Conservation (phyloP, 140 eudicot genomes). For the Erigeron philadelphicus region DNA sequence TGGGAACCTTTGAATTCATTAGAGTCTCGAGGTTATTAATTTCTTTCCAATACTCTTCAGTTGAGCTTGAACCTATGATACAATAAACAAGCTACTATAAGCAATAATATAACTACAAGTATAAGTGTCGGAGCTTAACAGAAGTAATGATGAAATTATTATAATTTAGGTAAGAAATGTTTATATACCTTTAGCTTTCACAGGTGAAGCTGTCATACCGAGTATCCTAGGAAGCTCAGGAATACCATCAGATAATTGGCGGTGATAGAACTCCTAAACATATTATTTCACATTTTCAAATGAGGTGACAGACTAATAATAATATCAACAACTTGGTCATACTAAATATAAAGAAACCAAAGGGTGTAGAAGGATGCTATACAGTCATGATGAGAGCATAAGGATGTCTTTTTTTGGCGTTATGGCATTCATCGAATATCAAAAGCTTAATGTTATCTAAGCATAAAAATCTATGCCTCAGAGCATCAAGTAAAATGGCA, state of each 20-base stretch:
- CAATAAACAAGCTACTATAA: conserved; percentile 8
- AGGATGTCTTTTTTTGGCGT: conserved; percentile 69
- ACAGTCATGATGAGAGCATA: conserved; percentile 85
- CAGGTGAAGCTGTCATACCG: conserved; percentile 95
- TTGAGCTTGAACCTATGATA: conserved; percentile 43
- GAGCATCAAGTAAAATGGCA: conserved; percentile 53
- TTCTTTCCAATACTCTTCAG: conserved; percentile 50
- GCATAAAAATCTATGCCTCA: conserved; percentile 56
- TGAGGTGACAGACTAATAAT: not conserved
- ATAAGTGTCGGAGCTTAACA: not conserved
- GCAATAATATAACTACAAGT: not conserved
- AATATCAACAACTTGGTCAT: not conserved
- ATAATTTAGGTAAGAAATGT: not conserved
- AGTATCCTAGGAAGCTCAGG: conserved; percentile 65
- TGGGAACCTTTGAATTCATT: conserved; percentile 71
- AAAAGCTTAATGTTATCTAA: conserved; percentile 55
- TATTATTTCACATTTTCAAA: conserved; percentile 11
- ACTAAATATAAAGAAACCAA: not conserved
- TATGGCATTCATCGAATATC: conserved; percentile 93
- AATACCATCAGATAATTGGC: conserved; percentile 18
- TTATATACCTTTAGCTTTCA: conserved; percentile 68
- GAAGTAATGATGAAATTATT: not conserved
- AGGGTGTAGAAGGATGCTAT: conserved; percentile 14
- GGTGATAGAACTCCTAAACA: conserved; percentile 74
- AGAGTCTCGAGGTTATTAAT: conserved; percentile 60